phyloP scores from a whole-genome alignment of 768 basidiomycete species.

The Serendipita sp. region DNA sequence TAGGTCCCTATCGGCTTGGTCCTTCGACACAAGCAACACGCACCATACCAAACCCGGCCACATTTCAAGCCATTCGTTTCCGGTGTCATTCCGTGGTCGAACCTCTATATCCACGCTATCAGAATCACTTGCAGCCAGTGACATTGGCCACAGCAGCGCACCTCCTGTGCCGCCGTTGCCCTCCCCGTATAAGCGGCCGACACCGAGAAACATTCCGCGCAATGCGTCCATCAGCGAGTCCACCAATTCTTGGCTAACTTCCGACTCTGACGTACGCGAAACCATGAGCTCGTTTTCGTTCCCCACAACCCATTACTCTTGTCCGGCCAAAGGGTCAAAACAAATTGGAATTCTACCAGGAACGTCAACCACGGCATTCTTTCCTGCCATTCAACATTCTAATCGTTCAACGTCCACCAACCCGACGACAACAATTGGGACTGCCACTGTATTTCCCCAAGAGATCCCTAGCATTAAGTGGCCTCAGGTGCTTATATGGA shows the following conservation, averaged over 20 bases:
- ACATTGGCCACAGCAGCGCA: conserved; percentile 22
- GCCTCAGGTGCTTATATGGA: conserved; percentile 41
- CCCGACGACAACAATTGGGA: too few relatives aligned
- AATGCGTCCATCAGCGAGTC: conserved; percentile 42
- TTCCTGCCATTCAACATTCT: not conserved
- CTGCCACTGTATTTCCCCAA: too few relatives aligned
- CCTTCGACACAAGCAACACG: conserved; percentile 51
- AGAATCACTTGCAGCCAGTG: conserved; percentile 21
- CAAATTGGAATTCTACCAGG: not conserved
- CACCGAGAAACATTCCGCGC: conserved; percentile 32
- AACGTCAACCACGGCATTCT: not conserved
- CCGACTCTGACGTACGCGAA: conserved; percentile 39
- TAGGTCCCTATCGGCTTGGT: conserved; percentile 52
- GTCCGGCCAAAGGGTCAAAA: conserved; percentile 14
- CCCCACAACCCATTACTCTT: conserved; percentile 29
- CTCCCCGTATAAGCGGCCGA: conserved; percentile 34
- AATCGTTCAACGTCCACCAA: not conserved
- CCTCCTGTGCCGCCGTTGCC: conserved; percentile 47
- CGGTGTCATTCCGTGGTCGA: conserved; percentile 24
- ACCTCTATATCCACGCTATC: conserved; percentile 24
- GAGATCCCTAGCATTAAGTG: not conserved
- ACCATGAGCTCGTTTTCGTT: conserved; percentile 57
- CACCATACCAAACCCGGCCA: conserved; percentile 19
- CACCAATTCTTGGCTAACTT: conserved; percentile 61
- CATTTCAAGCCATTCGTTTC: conserved; percentile 25